Evolutionary conservation across 352 stramenopile genomes (phyloP), one percentile per base, ranked within the genome.

Genomic region (Blastocystis sp.): DNA sequence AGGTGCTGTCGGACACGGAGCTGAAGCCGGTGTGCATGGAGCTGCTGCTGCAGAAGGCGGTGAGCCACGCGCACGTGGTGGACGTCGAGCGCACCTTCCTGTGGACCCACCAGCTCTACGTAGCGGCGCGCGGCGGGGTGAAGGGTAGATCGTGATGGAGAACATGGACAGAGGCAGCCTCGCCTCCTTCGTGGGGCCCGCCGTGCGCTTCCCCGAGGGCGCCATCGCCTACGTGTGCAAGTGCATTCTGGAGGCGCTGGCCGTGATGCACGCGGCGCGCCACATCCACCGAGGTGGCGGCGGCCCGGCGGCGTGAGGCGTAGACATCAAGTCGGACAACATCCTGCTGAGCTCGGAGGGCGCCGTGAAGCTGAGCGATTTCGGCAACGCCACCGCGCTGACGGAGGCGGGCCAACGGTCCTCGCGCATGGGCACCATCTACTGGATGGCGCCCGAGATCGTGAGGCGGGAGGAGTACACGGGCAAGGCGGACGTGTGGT

Each of bases 361-460:
- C 21, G 48, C 43, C 19, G 76, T 90, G 34, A 90, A 90, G 62
- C 38, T 93, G 0, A 90, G 90, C 23, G 91, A 93, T 88, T 93
- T 93, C 88, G 91, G 91, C 14, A 93, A 93, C 84, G 91, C 91
- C 4, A 88, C 89, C 17, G 79, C 92, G 14, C 91, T 90, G 5
- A 59, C 38, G 66, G 90, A 93, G 53, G 28, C 77, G 64, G 64
- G 45, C 17, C 92, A 92, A 52, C 89, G 91, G 21, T 90, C 77
- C 1, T 91, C 92, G 2, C 94, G 96, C 19, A 93, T 96, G 7
- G 94, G 94, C 10, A 97, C 94, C 43, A 93, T 93, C 14, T 96
- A 95, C 86, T 97, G 94, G 94, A 97, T 97, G 94, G 94, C 93
- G 17, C 93, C 94, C 5, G 94, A 97, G 90, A 92, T 97, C 84